Percentiles rank a stretch among this genome's conserved stretches.
Evolutionary conservation across 78 protist species (phyloP).

Genomic region (Dictyostelium purpureum): DNA sequence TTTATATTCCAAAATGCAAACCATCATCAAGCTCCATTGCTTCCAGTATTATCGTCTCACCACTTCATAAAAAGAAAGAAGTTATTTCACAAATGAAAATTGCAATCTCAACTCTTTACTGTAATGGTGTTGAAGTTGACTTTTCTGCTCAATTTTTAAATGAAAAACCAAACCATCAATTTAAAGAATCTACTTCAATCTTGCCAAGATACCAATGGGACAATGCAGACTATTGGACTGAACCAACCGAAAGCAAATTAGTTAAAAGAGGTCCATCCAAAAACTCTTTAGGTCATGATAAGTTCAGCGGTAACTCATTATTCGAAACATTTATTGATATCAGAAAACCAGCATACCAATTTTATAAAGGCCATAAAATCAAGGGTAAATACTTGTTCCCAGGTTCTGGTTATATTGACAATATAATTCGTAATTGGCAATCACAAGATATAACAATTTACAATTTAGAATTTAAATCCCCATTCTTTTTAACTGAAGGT

Average conservation of each 20-base stretch:
- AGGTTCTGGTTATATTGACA: conserved; percentile 63
- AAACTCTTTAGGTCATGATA: conserved; percentile 7
- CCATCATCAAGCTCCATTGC: neutral
- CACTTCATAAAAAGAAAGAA: conserved; percentile 45
- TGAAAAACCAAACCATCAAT: neutral
- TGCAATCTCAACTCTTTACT: neutral
- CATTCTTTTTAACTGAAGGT: conserved; percentile 65
- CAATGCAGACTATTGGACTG: conserved; percentile 32
- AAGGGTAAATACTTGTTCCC: conserved; percentile 71
- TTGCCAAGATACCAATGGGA: conserved; percentile 74
- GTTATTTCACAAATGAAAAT: neutral
- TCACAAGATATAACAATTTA: conserved; percentile 30
- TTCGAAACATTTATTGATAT: conserved; percentile 25
- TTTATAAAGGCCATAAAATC: conserved; percentile 58
- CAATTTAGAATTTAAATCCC: conserved; percentile 33
- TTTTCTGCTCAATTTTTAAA: conserved; percentile 29
- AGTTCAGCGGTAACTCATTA: neutral
- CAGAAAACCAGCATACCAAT: neutral
- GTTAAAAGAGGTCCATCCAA: conserved; percentile 38
- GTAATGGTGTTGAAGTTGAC: conserved; percentile 48
- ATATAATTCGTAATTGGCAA: neutral
- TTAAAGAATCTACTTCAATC: conserved; percentile 17
- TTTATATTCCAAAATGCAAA: conserved; percentile 39
- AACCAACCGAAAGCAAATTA: conserved; percentile 12
- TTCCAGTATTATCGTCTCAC: neutral